Percentiles rank a stretch among this genome's conserved stretches.
phyloP scores from a whole-genome alignment of 2,329 filamentous ascomycete genomes.

The Aspergillus melleus region DNA sequence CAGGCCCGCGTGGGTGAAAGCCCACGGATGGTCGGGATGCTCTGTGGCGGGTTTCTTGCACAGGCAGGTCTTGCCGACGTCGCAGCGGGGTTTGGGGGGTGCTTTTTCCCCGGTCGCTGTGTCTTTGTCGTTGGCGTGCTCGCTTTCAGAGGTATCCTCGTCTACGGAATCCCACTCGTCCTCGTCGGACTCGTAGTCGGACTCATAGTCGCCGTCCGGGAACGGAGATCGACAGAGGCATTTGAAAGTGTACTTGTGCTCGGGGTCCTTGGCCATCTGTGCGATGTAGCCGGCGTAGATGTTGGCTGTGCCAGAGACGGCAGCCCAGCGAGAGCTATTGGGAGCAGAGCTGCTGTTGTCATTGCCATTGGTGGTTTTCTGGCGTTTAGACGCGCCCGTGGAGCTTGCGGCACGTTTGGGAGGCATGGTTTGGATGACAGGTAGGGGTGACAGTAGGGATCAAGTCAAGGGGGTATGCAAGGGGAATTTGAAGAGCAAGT shows the following conservation, averaged over 20 bases:
- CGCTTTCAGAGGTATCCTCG: background rate
- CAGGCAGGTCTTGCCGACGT: constrained; percentile 9
- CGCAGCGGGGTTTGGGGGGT: constrained; percentile 25
- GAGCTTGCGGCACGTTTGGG: background rate
- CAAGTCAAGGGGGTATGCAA: no score
- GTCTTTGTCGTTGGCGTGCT: constrained; percentile 23
- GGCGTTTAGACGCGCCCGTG: background rate
- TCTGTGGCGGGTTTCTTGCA: constrained; percentile 10
- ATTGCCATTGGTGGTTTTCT: background rate
- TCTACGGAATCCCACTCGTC: constrained; percentile 28
- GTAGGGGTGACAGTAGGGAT: no score
- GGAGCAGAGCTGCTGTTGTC: background rate
- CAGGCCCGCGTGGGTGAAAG: constrained; percentile 1
- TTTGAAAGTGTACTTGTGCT: background rate
- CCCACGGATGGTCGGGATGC: constrained; percentile 11
- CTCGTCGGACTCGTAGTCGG: constrained; percentile 7
- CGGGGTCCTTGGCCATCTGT: background rate
- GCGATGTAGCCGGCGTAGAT: constrained; percentile 19
- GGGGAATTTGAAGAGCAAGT: no score
- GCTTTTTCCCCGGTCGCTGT: constrained; percentile 19
- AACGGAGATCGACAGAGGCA: constrained; percentile 2
- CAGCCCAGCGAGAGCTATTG: constrained; percentile 27
- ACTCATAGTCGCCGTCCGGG: background rate
- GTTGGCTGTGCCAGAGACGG: constrained; percentile 38
- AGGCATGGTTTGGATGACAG: background rate